Conservation (phyloP, 371 early-diverging fungal species). For the Apophysomyces elegans region DNA sequence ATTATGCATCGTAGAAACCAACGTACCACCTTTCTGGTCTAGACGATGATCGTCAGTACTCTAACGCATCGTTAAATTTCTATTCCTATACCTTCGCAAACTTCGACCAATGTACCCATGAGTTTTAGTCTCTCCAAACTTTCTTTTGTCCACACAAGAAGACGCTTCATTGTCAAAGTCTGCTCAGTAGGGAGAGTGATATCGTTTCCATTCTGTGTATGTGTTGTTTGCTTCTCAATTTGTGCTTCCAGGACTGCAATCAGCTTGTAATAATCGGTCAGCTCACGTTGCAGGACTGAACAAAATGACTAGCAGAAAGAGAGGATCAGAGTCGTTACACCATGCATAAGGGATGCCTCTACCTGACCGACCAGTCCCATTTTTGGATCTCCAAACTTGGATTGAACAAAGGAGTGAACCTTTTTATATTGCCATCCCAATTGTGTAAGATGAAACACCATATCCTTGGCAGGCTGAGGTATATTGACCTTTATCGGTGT, state of each 20-base stretch:
- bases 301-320: conserved; percentile 71
- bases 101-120: conserved; percentile 69
- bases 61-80: neutral
- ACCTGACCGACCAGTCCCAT: conserved; percentile 72
- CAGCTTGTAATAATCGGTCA: conserved; percentile 81
- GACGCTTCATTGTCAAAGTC: conserved; percentile 76
- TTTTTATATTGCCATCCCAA: conserved; percentile 74
- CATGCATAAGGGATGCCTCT: conserved; percentile 1
- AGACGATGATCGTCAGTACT: neutral
- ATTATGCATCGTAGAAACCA: conserved; percentile 80
- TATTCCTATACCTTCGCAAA: conserved; percentile 50
- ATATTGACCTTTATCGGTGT: conserved; percentile 42
- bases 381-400: conserved; percentile 41
- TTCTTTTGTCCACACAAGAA: conserved; percentile 89
- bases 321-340: neutral
- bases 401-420: conserved; percentile 54
- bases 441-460: conserved; percentile 64
- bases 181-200: conserved; percentile 41
- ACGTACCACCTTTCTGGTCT: conserved; percentile 77
- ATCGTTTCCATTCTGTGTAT: conserved; percentile 4
- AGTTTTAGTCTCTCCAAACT: conserved; percentile 75
- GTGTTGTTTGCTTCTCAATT: conserved; percentile 54
- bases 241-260: conserved; percentile 87
- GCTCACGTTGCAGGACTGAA: conserved; percentile 76
- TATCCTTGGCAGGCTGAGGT: conserved; percentile 59